Base-by-base conservation (phyloP, 768 basidiomycete species). In the Hebeloma cylindrosporum region DNA sequence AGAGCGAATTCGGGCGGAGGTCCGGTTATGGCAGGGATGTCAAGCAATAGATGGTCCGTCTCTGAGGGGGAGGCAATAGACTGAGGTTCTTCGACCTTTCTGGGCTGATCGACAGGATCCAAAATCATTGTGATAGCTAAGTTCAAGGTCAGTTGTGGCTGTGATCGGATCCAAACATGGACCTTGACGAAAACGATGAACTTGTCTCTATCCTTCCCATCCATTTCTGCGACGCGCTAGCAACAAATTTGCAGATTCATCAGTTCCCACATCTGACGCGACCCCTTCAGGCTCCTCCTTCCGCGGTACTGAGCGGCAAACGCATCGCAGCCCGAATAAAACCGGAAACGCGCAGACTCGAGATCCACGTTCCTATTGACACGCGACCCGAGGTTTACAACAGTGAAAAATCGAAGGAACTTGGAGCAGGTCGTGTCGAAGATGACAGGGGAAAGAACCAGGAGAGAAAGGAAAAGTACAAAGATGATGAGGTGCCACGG, bases 351-450 rank as follows among this genome's bases (percentile, higher is more conserved):
- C 77, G 72, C 40, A 72, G 82, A 51, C 61, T 87, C 23, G 90
- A 93, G 61, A 73, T 93, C 17, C 88, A 90, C 61, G 74, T 93
- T 9, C 90, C 90, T 4, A 77, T 80, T n/a, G 90, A 93, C 60
- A 79, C 79, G 16, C 81, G 90, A 26, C 69, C 80, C 13, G 88
- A 90, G 51, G 86, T 93, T 11, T 90, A 85, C 82, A 92, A 86
- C 55, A 60, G 60, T n/a, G 85, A 88, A 43, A 77, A 77, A 47
- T 79, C 83, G 11, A 77, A 72, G 57, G 79, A 80, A 22, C 67
- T 88, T 13, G 90, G 88, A 2, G 61, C 59, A 16, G 87, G 84
- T 13, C 75, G 81, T 40, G 60, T 71, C 38, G 85, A 87, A 41
- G 89, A 90, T 54, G 90, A 92, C 60, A 74, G 74, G 42, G 85